Base-by-base conservation (phyloP, 192 early-diverging fungal species). In the Mortierella antarctica region DNA sequence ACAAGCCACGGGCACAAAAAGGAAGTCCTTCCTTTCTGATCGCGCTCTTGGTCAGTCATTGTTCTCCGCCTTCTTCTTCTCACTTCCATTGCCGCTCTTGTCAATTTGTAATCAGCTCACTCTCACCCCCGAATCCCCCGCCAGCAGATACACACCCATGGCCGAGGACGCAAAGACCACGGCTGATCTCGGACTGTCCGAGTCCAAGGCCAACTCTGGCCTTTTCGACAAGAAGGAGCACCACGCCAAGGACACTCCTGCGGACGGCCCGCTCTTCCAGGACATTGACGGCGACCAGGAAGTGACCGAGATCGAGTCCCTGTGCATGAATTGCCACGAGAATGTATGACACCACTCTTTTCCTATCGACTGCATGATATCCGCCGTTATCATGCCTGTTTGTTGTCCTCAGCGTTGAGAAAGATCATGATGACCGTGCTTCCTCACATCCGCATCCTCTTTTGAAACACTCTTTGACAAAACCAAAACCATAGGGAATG, bases 251-350 rank as follows among this genome's bases (percentile, higher is more conserved):
- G 52, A 49, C 4, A 40, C 51, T 11, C 55, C 65, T 21, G 66
- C 57, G 5, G 77, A 80, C 57, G 77, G 77, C 14, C 77, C 77
- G 6, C 60, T 84, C 44, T 84, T 84, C 61, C 83, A 84, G 50
- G 73, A 84, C 40, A 84, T 84, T 48, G 83, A 81, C 31, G 82
- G 73, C 4, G 73, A 75, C 65, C 73, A 75, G 41, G 41, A 77
- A 53, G 86, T 90, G 62, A 92, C 93, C 5, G 96, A 96, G 82
- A 91, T 97, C 57, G 96, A 98, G 82, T 91, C 89, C 62, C 73
- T 94, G 44, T 98, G 97, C 82, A 95, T 98, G 94, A 90, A 90
- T 71, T 98, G 97, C 83, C 85, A 91, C 57, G 86, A 97, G 65
- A 92, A 91, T 73, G 92, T 93, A 87, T 74, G 61, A 31, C 13